phyloP scores from a whole-genome alignment of 306 rosid species.

The apple (Malus domestica) region ASM211411v1 NC_041791.1:13221501-13222000 shows the following conservation, averaged over 20 bases:
- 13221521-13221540: conserved; percentile 26
- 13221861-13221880: conserved; percentile 31
- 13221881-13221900: background rate
- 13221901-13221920: background rate
- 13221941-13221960: no score
- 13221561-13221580: background rate
- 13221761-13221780: conserved; percentile 60
- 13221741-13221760: conserved; percentile 62
- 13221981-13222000: conserved; percentile 60
- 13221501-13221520: background rate
- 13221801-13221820: conserved; percentile 58
- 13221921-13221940: background rate
- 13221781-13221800: conserved; percentile 67
- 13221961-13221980: conserved; percentile 23
- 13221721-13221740: conserved; percentile 65
- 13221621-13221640: conserved; percentile 7
- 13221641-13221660: conserved; percentile 3
- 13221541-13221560: conserved; percentile 24
- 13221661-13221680: conserved; percentile 13
- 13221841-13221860: conserved; percentile 63
- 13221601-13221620: conserved; percentile 17
- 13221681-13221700: conserved; percentile 19
- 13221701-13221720: conserved; percentile 39
- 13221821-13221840: conserved; percentile 64
- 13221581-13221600: conserved; percentile 9